Base-by-base conservation (phyloP, 1,284 basidiomycete species). In the Naganishia albida region DNA sequence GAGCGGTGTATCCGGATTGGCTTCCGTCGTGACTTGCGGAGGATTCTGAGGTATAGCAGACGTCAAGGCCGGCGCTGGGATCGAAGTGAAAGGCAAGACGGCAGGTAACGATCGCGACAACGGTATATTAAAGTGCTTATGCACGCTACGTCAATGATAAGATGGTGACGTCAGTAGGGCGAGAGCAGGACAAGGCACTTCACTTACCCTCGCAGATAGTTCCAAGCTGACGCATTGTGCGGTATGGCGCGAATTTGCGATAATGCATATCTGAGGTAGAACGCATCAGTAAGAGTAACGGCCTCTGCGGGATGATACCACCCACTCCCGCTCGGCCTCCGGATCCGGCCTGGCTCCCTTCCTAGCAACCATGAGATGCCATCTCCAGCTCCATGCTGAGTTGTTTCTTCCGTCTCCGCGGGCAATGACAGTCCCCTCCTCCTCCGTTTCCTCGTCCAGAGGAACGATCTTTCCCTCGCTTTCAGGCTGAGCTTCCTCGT, bases 331-430 rank as follows among this genome's bases (percentile, higher is more conserved):
- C 77, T 94, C 92, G 70, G 83, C 83, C 38, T 87, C 72, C 8
- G 87, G 78, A 40, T 81, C 82, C 63, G 82, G 83, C 85, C 65
- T 80, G 75, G 71, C 70, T 82, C 72, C 81, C 3, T 87, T 89
- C 60, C 85, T 84, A 60, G 85, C 85, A 71, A 91, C 93, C n/a
- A 88, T 83, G 59, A 93, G 85, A 76, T 95, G 98, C 83, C 93
- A 98, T 26, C 95, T 87, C 82, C 98, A 96, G 75, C 95, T 92
- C 95, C 95, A 99, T 16, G 91, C 96, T 48, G 91, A 94, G 75
- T 99, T 99, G 77, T 99, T 99, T 72, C 94, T 81, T 43, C 95
- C 83, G 77, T 99, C 95, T 25, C 83, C 78, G 1, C 52, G 50
- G 6, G 49, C 50, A 23, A 62, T 18, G 12, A 52, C 48, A 15